These are phyloP conservation scores for Populus pruinosa DNA, from an alignment of 345 rosid genomes.

Conservation along the genomic window DNA sequence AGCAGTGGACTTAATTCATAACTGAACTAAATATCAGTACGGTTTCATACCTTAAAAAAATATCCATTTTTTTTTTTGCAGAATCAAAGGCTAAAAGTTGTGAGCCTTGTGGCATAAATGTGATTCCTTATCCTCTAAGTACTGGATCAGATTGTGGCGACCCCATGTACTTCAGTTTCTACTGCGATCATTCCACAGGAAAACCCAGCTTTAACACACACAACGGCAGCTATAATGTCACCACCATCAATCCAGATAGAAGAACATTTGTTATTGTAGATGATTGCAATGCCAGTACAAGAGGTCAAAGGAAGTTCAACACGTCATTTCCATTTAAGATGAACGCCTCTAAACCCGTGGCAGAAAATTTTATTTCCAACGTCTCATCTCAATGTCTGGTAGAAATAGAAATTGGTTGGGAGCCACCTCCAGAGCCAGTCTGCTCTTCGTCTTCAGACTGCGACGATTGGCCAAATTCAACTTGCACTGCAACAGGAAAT, in stretches of 20 bases:
- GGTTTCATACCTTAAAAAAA: neutral
- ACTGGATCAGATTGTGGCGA: conserved; percentile 61
- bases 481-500: too few relatives aligned
- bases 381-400: neutral
- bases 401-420: conserved; percentile 51
- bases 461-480: too few relatives aligned
- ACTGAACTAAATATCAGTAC: neutral
- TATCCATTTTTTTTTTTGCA: conserved; percentile 36
- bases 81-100: conserved; percentile 46
- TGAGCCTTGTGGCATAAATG: conserved; percentile 43
- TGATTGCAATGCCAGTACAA: conserved; percentile 18
- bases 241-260: conserved; percentile 35
- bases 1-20: neutral
- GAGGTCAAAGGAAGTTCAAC: conserved; percentile 12
- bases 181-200: conserved; percentile 47
- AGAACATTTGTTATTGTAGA: conserved; percentile 31
- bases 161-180: conserved; percentile 43
- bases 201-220: conserved; percentile 36
- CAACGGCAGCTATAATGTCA: conserved; percentile 35
- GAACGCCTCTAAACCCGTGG: neutral
- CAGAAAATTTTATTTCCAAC: too few relatives aligned
- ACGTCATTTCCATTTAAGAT: conserved; percentile 35
- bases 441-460: too few relatives aligned
- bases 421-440: too few relatives aligned
- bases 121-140: conserved; percentile 70